Conservation (phyloP, 441 rosid genomes). For the Pelargonium citronellum region DNA sequence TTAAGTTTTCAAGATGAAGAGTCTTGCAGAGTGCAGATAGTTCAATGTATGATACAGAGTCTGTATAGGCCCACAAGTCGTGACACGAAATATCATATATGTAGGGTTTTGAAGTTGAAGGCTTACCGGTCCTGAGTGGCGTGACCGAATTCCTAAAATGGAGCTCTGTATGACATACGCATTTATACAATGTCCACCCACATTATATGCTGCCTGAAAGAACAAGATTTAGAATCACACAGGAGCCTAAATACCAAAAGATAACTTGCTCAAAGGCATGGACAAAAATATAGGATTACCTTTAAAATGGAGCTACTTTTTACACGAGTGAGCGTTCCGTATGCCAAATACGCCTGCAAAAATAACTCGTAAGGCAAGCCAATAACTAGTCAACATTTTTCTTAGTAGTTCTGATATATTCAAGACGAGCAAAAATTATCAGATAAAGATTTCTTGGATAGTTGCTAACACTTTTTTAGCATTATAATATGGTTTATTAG, state of each 20-base stretch:
- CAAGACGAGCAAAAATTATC: too few relatives aligned
- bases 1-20: too few relatives aligned
- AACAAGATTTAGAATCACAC: neutral
- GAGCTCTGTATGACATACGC: slow-evolving; percentile 56
- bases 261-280: neutral
- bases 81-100: neutral
- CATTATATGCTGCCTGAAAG: slow-evolving; percentile 48
- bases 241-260: neutral
- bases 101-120: slow-evolving; percentile 3
- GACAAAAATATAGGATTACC: slow-evolving; percentile 31
- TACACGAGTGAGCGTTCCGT: slow-evolving; percentile 45
- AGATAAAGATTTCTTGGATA: neutral
- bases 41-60: too few relatives aligned
- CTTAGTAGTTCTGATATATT: too few relatives aligned
- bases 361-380: slow-evolving; percentile 18
- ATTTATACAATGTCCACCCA: slow-evolving; percentile 63
- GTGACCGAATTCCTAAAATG: slow-evolving; percentile 58
- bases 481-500: neutral
- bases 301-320: slow-evolving; percentile 45
- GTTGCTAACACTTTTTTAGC: too few relatives aligned
- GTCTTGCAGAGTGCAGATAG: too few relatives aligned
- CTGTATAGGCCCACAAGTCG: too few relatives aligned
- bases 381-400: too few relatives aligned
- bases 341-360: slow-evolving; percentile 72
- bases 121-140: slow-evolving; percentile 55